A percentile compares a stretch with the other conserved stretches of the same genome.
Conservation (phyloP, 2,329 filamentous ascomycete genomes). For the Xylaria sp. region DNA sequence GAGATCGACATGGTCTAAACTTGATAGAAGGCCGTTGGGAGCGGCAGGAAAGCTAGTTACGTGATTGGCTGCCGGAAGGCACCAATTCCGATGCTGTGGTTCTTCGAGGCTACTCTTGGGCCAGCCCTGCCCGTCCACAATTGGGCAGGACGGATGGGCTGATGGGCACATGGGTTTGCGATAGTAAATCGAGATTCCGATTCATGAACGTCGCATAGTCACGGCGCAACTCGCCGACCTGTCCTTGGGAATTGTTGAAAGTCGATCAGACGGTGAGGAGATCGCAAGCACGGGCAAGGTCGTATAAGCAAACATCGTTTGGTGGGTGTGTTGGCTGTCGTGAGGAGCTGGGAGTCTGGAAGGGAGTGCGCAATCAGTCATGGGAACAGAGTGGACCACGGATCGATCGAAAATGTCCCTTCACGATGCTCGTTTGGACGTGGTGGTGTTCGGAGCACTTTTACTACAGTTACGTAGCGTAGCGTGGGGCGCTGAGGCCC, state of each 20-base stretch:
- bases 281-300: no score
- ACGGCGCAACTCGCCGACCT: neutral
- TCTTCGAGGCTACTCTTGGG: neutral
- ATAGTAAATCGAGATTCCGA: neutral
- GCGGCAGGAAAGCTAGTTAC: neutral
- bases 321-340: neutral
- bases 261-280: neutral
- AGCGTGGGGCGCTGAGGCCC: neutral
- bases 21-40: neutral
- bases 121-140: neutral
- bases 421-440: neutral
- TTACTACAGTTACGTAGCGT: no score
- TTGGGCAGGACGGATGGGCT: neutral
- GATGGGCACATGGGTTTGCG: neutral
- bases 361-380: neutral
- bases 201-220: neutral
- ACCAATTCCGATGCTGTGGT: neutral
- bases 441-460: neutral
- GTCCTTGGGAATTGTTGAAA: neutral
- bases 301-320: no score
- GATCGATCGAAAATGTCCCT: neutral
- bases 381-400: neutral
- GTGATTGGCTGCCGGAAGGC: neutral
- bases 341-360: no score
- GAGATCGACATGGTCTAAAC: neutral